Evolutionary conservation across 768 basidiomycete genomes (phyloP), one percentile per base, ranked within the genome.

Genomic region (Rhizopogon roseolus): DNA sequence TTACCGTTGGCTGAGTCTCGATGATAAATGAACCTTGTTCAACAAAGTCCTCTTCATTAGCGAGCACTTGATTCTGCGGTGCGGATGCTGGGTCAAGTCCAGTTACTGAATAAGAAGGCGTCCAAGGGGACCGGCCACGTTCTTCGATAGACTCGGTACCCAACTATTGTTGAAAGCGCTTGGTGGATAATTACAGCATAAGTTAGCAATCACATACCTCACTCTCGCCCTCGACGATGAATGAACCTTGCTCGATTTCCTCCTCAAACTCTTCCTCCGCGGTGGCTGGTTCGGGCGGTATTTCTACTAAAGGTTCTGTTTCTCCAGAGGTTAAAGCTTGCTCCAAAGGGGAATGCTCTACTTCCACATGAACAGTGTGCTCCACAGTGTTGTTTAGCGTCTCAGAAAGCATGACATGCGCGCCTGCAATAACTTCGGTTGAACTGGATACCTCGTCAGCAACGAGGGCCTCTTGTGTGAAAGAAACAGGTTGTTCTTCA

Each of bases 31-130:
- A 54, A 43, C 50, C 53, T 29, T 54, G 50, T n/a, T 64, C 60
- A 41, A 58, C 37, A 49, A 54, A 56, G 1, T 57, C 56, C 41
- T 50, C 61, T 19, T 59, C 50, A 8, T 17, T 22, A 8, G 9
- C 46, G 19, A 16, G 19, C 3, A 22, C 34, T 48, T 36, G 34
- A 36, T 36, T 22, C 19, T 22, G 34, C 6, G 16, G 32, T 25
- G 34, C 19, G 25, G 46, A 25, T 36, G 22, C 7, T 16, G 9
- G 22, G 36, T 36, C 9, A 19, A 25, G 25, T 32, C 43, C 63
- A 39, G 62, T 64, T 13, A 72, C 70, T 22, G 71, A 71, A 55
- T 72, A 71, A 8, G 69, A 71, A n/a, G 66, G 60, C 5, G 64
- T 65, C 71, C 68, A 70, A 28, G 66, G 63, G 4, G 70, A 71